Base-by-base conservation (phyloP, 2,329 filamentous ascomycete species). In the Apiospora sp. region DNA sequence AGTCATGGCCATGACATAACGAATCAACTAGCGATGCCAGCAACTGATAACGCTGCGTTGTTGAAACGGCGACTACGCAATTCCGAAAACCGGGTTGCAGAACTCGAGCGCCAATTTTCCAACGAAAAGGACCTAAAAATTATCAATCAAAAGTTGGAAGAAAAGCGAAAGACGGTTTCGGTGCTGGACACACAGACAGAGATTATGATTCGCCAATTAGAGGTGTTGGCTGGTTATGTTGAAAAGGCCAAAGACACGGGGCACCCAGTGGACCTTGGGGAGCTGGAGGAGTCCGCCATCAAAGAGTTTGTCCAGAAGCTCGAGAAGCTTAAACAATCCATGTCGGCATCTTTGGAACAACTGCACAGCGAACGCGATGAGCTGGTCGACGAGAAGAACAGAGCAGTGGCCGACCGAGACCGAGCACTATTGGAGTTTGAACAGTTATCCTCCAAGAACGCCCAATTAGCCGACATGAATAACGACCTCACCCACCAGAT, bases 361-460 rank as follows among this genome's bases (percentile, higher is more conserved):
- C 85, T 92, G 37, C 88, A 91, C 74, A 85, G 88, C 49, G 94
- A 96, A 82, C 91, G 94, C 73, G 94, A 96, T 78, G 91, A 94
- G 75, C 84, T 98, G 16, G 85, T 95, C 0, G 94, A 98, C 72
- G 95, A 98, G 81, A 94, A 96, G 80, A 91, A 92, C 73, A 92
- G 92, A 77, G 89, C 97, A 34, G 91, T 93, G 51, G 92, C 93
- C 70, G 93, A 96, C 85, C 94, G 97, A 78, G 96, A 98, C 82
- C 94, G 96, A 80, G 95, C 94, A 19, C 92, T 98, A 78, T 91
- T 97, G 79, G 96, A 99, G 80, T 98, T 98, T 79, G 96, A 98
- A 84, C 94, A 97, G 79, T 86, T 99, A 64, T 97, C 94, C 14
- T 93, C 92, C 72, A 98, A 98, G 87, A 99, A 99, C 81, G 93